These are phyloP conservation scores for Penicillium lagena DNA, from an alignment of 495 filamentous ascomycete species.

Conservation along the genomic window DNA sequence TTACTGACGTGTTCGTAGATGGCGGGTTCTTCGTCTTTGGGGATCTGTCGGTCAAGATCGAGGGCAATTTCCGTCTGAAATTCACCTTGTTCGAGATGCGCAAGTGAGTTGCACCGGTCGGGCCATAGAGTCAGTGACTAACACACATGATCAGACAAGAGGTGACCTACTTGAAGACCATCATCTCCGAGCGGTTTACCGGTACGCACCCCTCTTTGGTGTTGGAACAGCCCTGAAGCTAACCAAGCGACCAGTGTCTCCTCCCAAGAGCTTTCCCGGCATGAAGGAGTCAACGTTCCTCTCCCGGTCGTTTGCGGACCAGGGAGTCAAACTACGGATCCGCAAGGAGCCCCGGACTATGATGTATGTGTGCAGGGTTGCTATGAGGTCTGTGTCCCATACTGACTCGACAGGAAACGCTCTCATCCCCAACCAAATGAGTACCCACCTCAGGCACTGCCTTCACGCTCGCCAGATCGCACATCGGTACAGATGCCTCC, in stretches of 20 bases:
- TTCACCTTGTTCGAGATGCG: conserved; percentile 85
- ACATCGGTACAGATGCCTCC: conserved; percentile 34
- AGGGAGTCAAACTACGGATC: conserved; percentile 83
- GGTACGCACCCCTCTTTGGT: conserved; percentile 34
- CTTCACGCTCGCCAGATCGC: conserved; percentile 37
- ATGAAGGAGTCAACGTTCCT: conserved; percentile 88
- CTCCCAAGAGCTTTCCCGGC: conserved; percentile 76
- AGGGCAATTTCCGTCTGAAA: conserved; percentile 71
- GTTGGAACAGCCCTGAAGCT: no score
- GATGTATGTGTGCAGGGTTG: conserved; percentile 31
- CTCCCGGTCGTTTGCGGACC: conserved; percentile 89
- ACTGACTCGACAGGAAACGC: conserved; percentile 32
- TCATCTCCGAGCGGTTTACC: conserved; percentile 67
- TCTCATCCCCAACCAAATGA: conserved; percentile 32
- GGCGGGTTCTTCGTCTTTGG: conserved; percentile 97
- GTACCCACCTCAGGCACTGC: conserved; percentile 22
- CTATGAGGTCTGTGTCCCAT: conserved; percentile 3
- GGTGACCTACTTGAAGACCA: conserved; percentile 63
- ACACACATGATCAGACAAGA: conserved; percentile 26
- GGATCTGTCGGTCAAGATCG: conserved; percentile 79
- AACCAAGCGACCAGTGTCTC: conserved; percentile 46
- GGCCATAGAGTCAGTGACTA: not conserved
- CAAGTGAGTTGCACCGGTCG: conserved; percentile 44
- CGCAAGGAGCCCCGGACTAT: conserved; percentile 73
- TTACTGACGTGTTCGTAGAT: conserved; percentile 43